Evolutionary conservation across 805 yeast species (phyloP).

Genomic region (Blastobotrys peoriensis): DNA sequence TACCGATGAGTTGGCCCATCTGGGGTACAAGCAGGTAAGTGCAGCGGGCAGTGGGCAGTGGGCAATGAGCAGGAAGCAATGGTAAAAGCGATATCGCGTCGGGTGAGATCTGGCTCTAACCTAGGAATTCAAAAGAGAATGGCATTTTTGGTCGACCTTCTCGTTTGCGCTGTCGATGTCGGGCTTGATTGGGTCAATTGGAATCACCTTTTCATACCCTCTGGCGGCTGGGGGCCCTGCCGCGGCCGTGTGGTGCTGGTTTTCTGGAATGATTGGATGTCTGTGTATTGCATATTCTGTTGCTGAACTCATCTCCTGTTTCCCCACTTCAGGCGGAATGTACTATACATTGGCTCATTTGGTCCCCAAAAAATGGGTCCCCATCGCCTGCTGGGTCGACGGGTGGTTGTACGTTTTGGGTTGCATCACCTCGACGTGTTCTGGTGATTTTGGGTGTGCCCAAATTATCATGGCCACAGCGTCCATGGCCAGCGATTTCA

Average conservation of each 20-base stretch:
- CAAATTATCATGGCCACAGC: slow-evolving; percentile 8
- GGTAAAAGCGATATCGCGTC: no score
- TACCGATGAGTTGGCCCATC: slow-evolving; percentile 56
- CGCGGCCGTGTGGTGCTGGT: slow-evolving; percentile 70
- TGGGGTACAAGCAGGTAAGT: slow-evolving; percentile 61
- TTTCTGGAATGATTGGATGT: slow-evolving; percentile 57
- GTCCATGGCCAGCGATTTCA: slow-evolving; percentile 6
- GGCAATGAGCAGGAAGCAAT: no score
- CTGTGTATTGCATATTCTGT: slow-evolving; percentile 61
- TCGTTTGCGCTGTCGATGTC: slow-evolving; percentile 77
- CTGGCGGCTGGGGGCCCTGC: slow-evolving; percentile 54
- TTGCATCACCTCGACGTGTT: slow-evolving; percentile 39
- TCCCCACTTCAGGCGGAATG: slow-evolving; percentile 23
- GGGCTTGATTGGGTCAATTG: slow-evolving; percentile 67
- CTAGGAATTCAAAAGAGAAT: slow-evolving; percentile 55
- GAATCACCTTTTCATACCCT: slow-evolving; percentile 56
- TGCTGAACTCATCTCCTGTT: slow-evolving; percentile 51
- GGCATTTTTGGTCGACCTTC: slow-evolving; percentile 64
- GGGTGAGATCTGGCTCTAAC: not conserved
- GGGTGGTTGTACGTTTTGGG: slow-evolving; percentile 43
- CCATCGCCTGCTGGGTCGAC: slow-evolving; percentile 38
- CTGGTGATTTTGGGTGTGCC: slow-evolving; percentile 11
- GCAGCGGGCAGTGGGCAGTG: slow-evolving; percentile 37
- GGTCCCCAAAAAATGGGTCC: slow-evolving; percentile 40
- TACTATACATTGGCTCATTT: slow-evolving; percentile 18